phyloP scores from a whole-genome alignment of 2,329 filamentous ascomycete species.

The Meredithiella fracta region DNA sequence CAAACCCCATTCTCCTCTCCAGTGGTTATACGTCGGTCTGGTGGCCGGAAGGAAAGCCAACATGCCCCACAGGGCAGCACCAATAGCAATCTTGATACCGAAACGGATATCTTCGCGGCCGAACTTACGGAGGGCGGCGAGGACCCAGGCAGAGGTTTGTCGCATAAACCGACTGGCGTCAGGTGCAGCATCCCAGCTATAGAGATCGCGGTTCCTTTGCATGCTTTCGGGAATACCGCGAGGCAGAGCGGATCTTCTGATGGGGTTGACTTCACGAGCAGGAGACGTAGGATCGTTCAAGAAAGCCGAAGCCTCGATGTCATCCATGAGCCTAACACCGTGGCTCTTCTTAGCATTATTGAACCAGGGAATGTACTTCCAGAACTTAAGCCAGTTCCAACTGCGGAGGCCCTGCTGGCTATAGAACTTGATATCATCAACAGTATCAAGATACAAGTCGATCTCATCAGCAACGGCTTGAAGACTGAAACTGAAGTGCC shows the following conservation, averaged over 20 bases:
- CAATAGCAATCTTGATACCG: constrained; percentile 82
- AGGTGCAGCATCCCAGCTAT: constrained; percentile 39
- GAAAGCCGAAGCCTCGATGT: constrained; percentile 10
- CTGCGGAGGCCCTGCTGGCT: constrained; percentile 37
- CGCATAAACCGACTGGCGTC: constrained; percentile 29
- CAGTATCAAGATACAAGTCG: constrained; percentile 60
- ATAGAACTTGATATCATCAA: constrained; percentile 50
- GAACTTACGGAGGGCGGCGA: constrained; percentile 31
- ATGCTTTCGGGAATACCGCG: constrained; percentile 39
- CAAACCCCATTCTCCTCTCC: constrained; percentile 93
- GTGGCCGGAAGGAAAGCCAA: constrained; percentile 72
- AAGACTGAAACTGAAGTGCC: constrained; percentile 86
- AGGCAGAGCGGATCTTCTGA: constrained; percentile 27
- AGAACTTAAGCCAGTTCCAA: constrained; percentile 81
- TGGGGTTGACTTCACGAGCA: constrained; percentile 12
- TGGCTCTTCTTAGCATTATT: constrained; percentile 11
- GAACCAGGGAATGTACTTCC: constrained; percentile 29
- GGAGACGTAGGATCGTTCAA: constrained; percentile 6
- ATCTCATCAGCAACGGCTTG: constrained; percentile 85
- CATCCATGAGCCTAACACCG: constrained; percentile 8
- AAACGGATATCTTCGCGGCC: constrained; percentile 49
- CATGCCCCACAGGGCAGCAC: constrained; percentile 75
- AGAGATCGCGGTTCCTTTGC: constrained; percentile 34
- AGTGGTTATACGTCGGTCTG: constrained; percentile 64
- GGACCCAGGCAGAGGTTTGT: constrained; percentile 28